Evolutionary conservation across 2,329 filamentous ascomycete species (phyloP).

Genomic region (Fonsecaea monophora): DNA sequence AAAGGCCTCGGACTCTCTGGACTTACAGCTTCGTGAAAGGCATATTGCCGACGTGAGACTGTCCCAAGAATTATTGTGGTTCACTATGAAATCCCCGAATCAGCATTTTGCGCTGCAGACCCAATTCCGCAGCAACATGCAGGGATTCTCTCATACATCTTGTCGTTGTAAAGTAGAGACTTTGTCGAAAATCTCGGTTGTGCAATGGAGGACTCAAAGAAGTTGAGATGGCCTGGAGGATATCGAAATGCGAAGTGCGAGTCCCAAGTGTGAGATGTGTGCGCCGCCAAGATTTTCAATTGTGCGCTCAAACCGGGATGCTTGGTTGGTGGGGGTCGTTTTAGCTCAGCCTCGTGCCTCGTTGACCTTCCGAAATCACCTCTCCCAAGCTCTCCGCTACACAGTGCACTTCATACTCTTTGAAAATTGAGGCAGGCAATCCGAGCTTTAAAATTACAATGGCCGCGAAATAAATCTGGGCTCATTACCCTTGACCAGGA

Average conservation of each 20-base stretch:
- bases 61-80: conserved; percentile 35
- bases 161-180: conserved; percentile 34
- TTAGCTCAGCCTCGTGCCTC: conserved; percentile 4
- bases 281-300: conserved; percentile 3
- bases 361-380: too few species aligned
- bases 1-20: background rate
- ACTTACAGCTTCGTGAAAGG: conserved; percentile 79
- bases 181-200: conserved; percentile 42
- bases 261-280: background rate
- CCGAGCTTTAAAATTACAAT: too few species aligned
- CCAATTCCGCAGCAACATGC: conserved; percentile 97
- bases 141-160: conserved; percentile 67
- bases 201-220: conserved; percentile 1
- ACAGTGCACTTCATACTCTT: background rate
- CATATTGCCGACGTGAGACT: conserved; percentile 33
- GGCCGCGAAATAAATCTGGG: too few species aligned
- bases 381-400: background rate
- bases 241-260: background rate
- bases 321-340: conserved; percentile 5
- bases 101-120: conserved; percentile 99
- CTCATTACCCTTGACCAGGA: too few species aligned
- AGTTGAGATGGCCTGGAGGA: background rate
- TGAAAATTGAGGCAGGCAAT: too few species aligned
- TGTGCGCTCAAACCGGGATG: conserved; percentile 1
- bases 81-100: conserved; percentile 71